phyloP scores from a whole-genome alignment of 2,329 filamentous ascomycete species.

The Botrytis paeoniae region DNA sequence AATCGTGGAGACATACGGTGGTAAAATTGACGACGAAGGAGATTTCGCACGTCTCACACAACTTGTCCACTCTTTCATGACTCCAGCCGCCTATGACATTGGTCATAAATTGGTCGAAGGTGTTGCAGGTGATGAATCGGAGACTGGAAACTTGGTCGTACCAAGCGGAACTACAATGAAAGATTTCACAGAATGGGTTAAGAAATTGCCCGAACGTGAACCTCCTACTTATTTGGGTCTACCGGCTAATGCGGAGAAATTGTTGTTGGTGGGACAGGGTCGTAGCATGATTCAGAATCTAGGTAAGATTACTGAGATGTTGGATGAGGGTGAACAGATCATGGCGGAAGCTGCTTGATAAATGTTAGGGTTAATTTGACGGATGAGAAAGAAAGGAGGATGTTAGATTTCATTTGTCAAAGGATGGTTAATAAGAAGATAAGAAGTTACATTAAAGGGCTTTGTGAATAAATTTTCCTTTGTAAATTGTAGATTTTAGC shows the following conservation, averaged over 20 bases:
- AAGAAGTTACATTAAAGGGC: not conserved
- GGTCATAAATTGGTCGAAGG: constrained; percentile 84
- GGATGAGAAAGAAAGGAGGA: not conserved
- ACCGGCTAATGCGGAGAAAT: constrained; percentile 93
- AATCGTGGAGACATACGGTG: constrained; percentile 91
- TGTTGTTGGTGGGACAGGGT: constrained; percentile 85
- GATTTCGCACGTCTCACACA: constrained; percentile 73
- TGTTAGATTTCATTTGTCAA: constrained; percentile 4
- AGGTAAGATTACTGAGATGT: constrained; percentile 76
- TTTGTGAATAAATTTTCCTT: not conserved
- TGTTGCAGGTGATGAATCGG: constrained; percentile 42
- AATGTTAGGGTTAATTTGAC: not conserved
- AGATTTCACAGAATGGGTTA: constrained; percentile 90
- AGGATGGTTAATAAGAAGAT: not conserved
- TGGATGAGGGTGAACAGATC: constrained; percentile 92
- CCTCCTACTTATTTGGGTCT: constrained; percentile 92
- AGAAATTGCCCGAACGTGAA: constrained; percentile 87
- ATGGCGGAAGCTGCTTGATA: constrained; percentile 59
- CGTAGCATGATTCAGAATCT: constrained; percentile 80
- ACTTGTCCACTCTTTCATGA: constrained; percentile 76
- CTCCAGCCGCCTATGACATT: constrained; percentile 85
- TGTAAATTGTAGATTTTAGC: not conserved
- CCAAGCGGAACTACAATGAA: constrained; percentile 77
- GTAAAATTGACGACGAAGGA: constrained; percentile 89
- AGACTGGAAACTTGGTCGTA: constrained; percentile 63